A percentile compares a stretch with the other conserved stretches of the same genome.
phyloP scores from a whole-genome alignment of 164 flowering plant genomes.

The Piper betle region DNA sequence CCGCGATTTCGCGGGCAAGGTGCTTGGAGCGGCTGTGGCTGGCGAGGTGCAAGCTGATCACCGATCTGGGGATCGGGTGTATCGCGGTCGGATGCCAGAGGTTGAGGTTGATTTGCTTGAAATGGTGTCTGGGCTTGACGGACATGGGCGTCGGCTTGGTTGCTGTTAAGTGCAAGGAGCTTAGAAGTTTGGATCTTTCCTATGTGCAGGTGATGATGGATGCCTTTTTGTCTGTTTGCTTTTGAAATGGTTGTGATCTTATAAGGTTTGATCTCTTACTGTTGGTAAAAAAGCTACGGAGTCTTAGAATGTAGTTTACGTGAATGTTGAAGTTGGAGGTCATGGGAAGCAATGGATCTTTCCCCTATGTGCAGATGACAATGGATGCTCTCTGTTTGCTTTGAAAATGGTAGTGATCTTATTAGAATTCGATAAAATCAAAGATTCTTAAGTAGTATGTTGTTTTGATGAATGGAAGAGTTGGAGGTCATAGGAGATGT shows the following conservation, averaged over 20 bases:
- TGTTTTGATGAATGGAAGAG: not conserved
- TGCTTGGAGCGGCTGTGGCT: constrained; percentile 64
- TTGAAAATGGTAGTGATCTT: not conserved
- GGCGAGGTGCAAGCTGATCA: constrained; percentile 60
- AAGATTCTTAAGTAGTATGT: too few species aligned
- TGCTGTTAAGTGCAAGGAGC: constrained; percentile 66
- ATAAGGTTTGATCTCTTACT: not conserved
- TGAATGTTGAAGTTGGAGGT: too few species aligned
- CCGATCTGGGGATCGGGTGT: constrained; percentile 85
- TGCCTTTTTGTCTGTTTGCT: not conserved
- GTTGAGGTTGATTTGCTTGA: constrained; percentile 53
- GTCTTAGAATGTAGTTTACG: too few species aligned
- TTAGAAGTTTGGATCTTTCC: constrained; percentile 69
- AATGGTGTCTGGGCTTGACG: constrained; percentile 74
- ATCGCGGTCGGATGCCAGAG: constrained; percentile 79
- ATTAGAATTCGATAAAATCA: not conserved
- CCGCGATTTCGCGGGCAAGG: constrained; percentile 54
- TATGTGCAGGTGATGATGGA: constrained; percentile 49
- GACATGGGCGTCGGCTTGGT: constrained; percentile 76
- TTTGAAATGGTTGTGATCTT: not conserved
- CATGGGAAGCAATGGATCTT: too few species aligned
- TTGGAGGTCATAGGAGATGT: not conserved
- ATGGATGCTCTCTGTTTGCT: too few species aligned
- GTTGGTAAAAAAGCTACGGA: not conserved
- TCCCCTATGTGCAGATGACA: too few species aligned